These are phyloP conservation scores for Taphrina communis DNA, from an alignment of 1,139 yeast genomes.

Conservation along the genomic window DNA sequence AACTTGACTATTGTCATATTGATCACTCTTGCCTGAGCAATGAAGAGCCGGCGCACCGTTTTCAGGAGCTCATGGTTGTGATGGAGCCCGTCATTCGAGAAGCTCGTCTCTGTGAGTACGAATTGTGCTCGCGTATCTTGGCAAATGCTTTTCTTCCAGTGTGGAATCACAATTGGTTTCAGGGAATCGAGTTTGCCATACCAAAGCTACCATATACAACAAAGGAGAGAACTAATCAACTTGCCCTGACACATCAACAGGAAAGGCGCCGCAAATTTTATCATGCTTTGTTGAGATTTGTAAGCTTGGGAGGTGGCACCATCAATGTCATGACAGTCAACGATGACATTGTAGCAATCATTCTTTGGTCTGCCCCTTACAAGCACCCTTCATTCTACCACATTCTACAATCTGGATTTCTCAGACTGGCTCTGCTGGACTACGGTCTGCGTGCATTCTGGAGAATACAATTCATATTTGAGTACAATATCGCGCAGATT, in stretches of 20 bases:
- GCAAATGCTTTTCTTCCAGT: slow-evolving; percentile 6
- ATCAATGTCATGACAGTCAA: neutral
- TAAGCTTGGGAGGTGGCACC: neutral
- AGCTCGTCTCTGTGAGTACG: neutral
- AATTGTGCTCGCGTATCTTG: neutral
- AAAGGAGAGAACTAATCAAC: neutral
- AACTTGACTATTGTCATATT: no score
- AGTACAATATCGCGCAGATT: neutral
- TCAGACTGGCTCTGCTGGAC: neutral
- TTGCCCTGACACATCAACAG: neutral
- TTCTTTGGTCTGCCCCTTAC: slow-evolving; percentile 5
- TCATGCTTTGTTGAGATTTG: neutral
- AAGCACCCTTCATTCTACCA: neutral
- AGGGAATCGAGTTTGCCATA: neutral
- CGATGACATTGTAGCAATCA: neutral
- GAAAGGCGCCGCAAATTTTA: neutral
- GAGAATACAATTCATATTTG: neutral
- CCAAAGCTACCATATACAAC: neutral
- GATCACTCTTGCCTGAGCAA: no score
- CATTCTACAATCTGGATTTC: neutral
- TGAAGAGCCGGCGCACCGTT: neutral
- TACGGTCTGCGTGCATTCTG: slow-evolving; percentile 3
- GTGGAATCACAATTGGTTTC: slow-evolving; percentile 13
- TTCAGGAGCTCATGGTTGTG: neutral
- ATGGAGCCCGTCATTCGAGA: neutral